Evolutionary conservation across 1,284 basidiomycete species (phyloP), one percentile per base, ranked within the genome.

Genomic region (Gomphus bonarii): DNA sequence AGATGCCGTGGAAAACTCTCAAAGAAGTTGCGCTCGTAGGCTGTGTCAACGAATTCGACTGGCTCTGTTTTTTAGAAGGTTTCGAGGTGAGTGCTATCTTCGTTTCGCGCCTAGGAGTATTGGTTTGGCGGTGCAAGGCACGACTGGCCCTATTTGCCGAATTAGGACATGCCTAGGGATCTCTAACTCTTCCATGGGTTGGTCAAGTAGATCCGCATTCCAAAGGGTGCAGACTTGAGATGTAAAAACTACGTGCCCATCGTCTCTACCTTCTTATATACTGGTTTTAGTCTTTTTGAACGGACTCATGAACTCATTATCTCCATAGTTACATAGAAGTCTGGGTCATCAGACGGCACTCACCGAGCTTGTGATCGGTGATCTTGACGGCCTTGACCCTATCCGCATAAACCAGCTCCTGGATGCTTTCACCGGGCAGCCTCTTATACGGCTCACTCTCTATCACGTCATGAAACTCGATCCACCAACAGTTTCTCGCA

Each of bases 1-100:
- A 58, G 38, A 51, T 58, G 49, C 56, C 56, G 18, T 58, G 56
- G 56, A 40, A 22, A 12, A 53, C 56, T 20, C 50, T 58, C 10
- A 58, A 16, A 31, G 56, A 58, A 40, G 56, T 58, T 20, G 22
- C 56, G 16, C 36, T 58, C 12, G 48, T 58, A 18, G 49, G 52
- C 42, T 58, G 56, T 30, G 42, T 35, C 33, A 44, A 58, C 20
- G 56, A 58, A 3, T 28, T 42, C 14, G 56, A 58, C n/a, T 58
- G 56, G 56, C 20, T n/a, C 14, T 52, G 42, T 22, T 58, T 58
- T 35, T 22, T 58, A 9, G 49, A 51, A 14, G 56, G 56, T 18
- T 58, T 58, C n/a, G 14, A 58, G 40, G 56, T 58, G 36, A 30
- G 56, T 46, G 20, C 6, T 25, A 11, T 28, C 20, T 25, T 28